These are phyloP conservation scores for Penicillium bovifimosum DNA, from an alignment of 495 filamentous ascomycete species.

Conservation along the genomic window DNA sequence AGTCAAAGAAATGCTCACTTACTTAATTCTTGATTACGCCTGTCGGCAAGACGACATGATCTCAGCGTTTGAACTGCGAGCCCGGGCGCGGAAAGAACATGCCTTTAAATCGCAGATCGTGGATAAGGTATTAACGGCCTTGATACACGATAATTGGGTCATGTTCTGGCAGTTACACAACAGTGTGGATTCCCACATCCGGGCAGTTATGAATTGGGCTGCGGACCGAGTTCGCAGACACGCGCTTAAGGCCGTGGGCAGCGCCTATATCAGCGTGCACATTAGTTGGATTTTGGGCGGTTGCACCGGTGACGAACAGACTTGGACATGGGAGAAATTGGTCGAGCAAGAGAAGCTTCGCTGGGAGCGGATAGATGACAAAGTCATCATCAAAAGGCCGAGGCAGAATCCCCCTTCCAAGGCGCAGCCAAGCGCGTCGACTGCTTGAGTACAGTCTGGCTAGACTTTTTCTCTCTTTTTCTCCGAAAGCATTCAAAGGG, in stretches of 20 bases:
- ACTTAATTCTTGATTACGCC: conserved; percentile 80
- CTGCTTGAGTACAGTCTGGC: conserved; percentile 2
- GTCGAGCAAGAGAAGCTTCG: conserved; percentile 60
- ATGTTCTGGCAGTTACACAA: conserved; percentile 66
- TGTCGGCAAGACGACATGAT: conserved; percentile 74
- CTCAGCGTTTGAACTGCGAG: conserved; percentile 60
- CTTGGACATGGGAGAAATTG: conserved; percentile 68
- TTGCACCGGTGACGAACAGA: conserved; percentile 55
- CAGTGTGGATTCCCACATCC: conserved; percentile 69
- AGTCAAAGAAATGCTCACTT: conserved; percentile 69
- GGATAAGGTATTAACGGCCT: conserved; percentile 58
- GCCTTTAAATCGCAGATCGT: conserved; percentile 56
- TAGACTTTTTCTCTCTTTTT: neutral
- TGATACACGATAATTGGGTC: conserved; percentile 78
- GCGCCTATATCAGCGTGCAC: conserved; percentile 71
- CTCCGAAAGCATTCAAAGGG: conserved; percentile 10
- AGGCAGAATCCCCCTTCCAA: conserved; percentile 30
- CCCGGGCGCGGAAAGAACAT: conserved; percentile 43
- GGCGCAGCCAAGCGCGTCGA: conserved; percentile 17
- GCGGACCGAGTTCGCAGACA: conserved; percentile 63
- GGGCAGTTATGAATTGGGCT: conserved; percentile 72
- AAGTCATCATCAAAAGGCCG: conserved; percentile 63
- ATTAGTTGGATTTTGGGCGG: conserved; percentile 41
- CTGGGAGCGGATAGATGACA: conserved; percentile 69
- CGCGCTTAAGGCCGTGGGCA: conserved; percentile 77